Conservation (phyloP, 352 stramenopile species). For the Hyaloperonospora brassicae region DNA sequence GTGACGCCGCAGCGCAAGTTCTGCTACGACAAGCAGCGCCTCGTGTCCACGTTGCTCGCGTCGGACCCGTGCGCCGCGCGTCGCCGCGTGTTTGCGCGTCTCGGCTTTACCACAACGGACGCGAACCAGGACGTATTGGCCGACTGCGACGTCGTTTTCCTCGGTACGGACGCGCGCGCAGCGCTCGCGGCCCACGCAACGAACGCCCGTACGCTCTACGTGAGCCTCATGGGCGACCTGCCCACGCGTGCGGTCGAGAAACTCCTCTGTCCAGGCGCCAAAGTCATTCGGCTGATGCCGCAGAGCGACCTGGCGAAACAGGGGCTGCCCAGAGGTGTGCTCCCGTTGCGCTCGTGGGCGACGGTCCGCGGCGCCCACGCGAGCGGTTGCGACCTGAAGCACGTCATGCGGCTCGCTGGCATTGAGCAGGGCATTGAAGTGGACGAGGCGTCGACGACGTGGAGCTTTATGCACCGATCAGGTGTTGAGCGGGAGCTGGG, state of each 20-base stretch:
- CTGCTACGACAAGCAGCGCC: constrained; percentile 64
- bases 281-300: constrained; percentile 72
- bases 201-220: constrained; percentile 47
- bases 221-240: constrained; percentile 65
- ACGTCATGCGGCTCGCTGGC: constrained; percentile 43
- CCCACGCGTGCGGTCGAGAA: constrained; percentile 43
- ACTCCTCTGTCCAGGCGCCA: constrained; percentile 50
- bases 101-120: constrained; percentile 61
- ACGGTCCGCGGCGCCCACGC: constrained; percentile 45
- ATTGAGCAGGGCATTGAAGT: constrained; percentile 47
- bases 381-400: constrained; percentile 47
- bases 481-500: constrained; percentile 2
- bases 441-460: constrained; percentile 28
- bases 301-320: constrained; percentile 45
- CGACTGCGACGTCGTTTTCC: constrained; percentile 65
- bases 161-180: constrained; percentile 46
- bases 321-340: constrained; percentile 43
- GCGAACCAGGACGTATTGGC: constrained; percentile 49
- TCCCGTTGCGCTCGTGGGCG: constrained; percentile 44
- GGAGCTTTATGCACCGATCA: constrained; percentile 14
- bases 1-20: constrained; percentile 54
- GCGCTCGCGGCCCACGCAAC: constrained; percentile 30
- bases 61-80: constrained; percentile 51
- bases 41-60: constrained; percentile 60
- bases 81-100: constrained; percentile 44